Evolutionary conservation across 495 filamentous ascomycete genomes (phyloP), one percentile per base, ranked within the genome.

Genomic region (Ascodesmis nigricans): DNA sequence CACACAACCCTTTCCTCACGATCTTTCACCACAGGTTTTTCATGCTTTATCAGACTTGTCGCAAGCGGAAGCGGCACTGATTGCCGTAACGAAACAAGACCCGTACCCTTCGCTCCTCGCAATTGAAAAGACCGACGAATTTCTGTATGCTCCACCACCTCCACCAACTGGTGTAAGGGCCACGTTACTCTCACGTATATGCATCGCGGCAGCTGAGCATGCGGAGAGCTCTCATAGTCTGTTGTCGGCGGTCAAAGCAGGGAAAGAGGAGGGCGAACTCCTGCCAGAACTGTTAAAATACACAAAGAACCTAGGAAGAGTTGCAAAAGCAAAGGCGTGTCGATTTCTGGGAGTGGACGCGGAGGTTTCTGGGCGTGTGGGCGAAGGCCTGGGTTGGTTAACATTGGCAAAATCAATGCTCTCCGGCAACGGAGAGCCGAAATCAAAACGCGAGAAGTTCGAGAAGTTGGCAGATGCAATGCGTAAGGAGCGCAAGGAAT

Each of bases 31-130:
- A 1, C 51, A 67, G 0, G 63, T 69, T 3, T 66, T 82, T n/a
- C 60, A 64, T 0, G 79, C 79, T 3, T 61, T 92, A 17, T 62
- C 71, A 8, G 65, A 65, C 1, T 62, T 93, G 4, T 73, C 81
- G 0, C 56, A 90, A 7, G 77, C 80, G 0, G 81, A 91, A 52
- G 84, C 87, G 0, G 93, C 83, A 0, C 64, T 95, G 4, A 61
- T 92, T 1, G 77, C 80, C 2, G 80, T 93, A 0, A 54, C 84
- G 19, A 93, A 91, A 46, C 83, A 92, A 44, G 87, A 97, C 48
- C 79, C 84, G 0, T 92, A 95, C 45, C 71, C 87, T 1, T 69
- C 71, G 3, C 52, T 51, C 30, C 38, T 52, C 18, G 20, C 39
- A 11, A 29, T 45, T 15, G 20, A 16, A 24, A 6, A 11, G 25